Evolutionary conservation across 2,329 filamentous ascomycete species (phyloP), one percentile per base, ranked within the genome.

Genomic region (Exserohilum turcica): DNA sequence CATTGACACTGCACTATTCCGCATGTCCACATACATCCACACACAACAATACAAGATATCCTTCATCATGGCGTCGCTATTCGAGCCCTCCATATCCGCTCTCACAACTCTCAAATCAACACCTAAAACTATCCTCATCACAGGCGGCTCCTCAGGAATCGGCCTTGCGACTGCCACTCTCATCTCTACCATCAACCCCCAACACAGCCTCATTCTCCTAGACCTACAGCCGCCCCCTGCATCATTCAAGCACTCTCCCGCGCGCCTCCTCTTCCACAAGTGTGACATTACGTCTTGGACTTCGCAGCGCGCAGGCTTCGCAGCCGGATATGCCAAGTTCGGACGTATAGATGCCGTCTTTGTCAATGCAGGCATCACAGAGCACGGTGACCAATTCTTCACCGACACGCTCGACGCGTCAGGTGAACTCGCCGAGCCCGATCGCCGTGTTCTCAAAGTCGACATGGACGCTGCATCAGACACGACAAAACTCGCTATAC

Each of bases 361-460:
- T 57, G 76, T 80, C 40, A 81, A 81, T 46, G 79, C 79, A 5
- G 79, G 79, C 0, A 77, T 81, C 19, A 72, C 76, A 24, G 79
- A 82, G 56, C 72, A 78, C 43, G 71, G 71, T 35, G 79, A 81
- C 40, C 78, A 81, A 56, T 80, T 82, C 65, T 82, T 80, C 70
- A 76, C 71, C 4, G 78, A 80, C 44, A 70, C 75, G 7, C 43
- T 77, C 5, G 78, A 80, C 44, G 52, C 36, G 0, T 48, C 71
- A 5, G 79, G 78, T 0, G 61, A 77, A 52, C 63, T 81, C n/a
- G 70, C 70, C 39, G 78, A 78, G 63, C 79, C 79, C 8, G 77
- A 80, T 55, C 69, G 76, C 16, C 65, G 75, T n/a, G 74, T 75
- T 3, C 64, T 80, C 37, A 76, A 75, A 42, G 71, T 81, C 18